Conservation (phyloP, 2,329 filamentous ascomycete species). For the Tolypocladium amazonense region DNA sequence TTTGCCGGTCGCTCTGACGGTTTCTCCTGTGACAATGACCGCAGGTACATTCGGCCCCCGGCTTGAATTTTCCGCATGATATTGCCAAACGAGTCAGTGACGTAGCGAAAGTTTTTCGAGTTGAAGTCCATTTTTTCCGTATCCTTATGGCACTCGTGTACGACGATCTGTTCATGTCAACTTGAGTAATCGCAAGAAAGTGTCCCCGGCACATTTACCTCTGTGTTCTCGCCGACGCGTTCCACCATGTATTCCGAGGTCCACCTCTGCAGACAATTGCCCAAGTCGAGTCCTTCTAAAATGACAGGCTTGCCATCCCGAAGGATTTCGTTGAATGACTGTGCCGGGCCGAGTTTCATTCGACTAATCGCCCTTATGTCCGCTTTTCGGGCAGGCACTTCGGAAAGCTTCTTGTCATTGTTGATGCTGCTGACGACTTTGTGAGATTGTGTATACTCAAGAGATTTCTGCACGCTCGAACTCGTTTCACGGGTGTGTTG, state of each 20-base stretch:
- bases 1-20: slow-evolving; percentile 62
- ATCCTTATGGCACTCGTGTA: slow-evolving; percentile 52
- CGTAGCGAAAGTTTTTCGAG: slow-evolving; percentile 72
- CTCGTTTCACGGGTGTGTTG: not conserved
- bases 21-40: slow-evolving; percentile 59
- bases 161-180: slow-evolving; percentile 47
- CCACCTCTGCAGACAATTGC: slow-evolving; percentile 58
- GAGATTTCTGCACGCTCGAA: not conserved
- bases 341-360: slow-evolving; percentile 35
- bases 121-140: slow-evolving; percentile 67
- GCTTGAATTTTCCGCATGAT: slow-evolving; percentile 52
- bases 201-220: slow-evolving; percentile 32
- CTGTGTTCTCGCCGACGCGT: slow-evolving; percentile 48
- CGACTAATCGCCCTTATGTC: slow-evolving; percentile 33
- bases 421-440: slow-evolving; percentile 9
- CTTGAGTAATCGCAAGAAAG: not conserved
- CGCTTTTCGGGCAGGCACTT: slow-evolving; percentile 5
- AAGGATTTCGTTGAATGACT: slow-evolving; percentile 52
- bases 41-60: slow-evolving; percentile 63
- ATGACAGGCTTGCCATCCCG: slow-evolving; percentile 44
- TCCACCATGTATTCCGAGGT: slow-evolving; percentile 55
- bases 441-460: slow-evolving; percentile 16
- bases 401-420: not conserved
- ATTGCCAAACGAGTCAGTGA: slow-evolving; percentile 52
- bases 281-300: slow-evolving; percentile 55